phyloP scores from a whole-genome alignment of 1,139 yeast species.

The Zygosaccharomyces sapae region DNA sequence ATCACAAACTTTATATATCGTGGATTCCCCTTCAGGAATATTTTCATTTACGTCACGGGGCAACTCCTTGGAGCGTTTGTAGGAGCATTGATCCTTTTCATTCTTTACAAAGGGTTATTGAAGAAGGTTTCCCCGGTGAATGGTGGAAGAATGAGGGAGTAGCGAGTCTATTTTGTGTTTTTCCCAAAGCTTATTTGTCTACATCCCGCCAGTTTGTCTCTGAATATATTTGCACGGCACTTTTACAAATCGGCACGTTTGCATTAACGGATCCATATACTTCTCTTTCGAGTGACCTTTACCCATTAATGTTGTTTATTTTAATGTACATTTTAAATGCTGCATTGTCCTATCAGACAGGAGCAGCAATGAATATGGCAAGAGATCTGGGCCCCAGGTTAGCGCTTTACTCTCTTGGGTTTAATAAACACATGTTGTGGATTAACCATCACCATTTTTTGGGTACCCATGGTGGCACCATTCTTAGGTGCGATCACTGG shows the following conservation, averaged over 20 bases:
- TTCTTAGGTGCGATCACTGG: constrained; percentile 44
- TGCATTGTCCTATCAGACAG: constrained; percentile 47
- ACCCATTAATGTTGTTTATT: constrained; percentile 44
- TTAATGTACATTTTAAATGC: constrained; percentile 45
- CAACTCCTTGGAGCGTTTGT: constrained; percentile 42
- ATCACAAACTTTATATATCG: constrained; percentile 40
- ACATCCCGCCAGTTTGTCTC: constrained; percentile 45
- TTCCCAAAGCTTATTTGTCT: constrained; percentile 41
- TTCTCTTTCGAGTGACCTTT: constrained; percentile 42
- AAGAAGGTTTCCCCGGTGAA: constrained; percentile 24
- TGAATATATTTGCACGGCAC: constrained; percentile 43
- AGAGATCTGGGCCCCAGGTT: constrained; percentile 52
- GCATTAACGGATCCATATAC: constrained; percentile 49
- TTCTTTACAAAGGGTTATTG: constrained; percentile 35
- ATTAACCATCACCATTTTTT: constrained; percentile 42
- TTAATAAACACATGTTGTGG: constrained; percentile 41
- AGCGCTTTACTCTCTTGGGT: constrained; percentile 45
- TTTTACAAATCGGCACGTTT: constrained; percentile 44
- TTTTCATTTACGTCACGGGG: constrained; percentile 40
- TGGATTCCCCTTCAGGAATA: constrained; percentile 43
- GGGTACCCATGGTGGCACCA: constrained; percentile 50
- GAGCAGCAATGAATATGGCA: constrained; percentile 49
- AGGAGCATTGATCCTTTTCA: constrained; percentile 41
- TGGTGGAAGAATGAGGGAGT: constrained; percentile 29
- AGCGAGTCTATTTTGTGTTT: constrained; percentile 44